These are phyloP conservation scores for Punctularia strigosozonata DNA, from an alignment of 768 basidiomycete genomes.

Conservation along the genomic window DNA sequence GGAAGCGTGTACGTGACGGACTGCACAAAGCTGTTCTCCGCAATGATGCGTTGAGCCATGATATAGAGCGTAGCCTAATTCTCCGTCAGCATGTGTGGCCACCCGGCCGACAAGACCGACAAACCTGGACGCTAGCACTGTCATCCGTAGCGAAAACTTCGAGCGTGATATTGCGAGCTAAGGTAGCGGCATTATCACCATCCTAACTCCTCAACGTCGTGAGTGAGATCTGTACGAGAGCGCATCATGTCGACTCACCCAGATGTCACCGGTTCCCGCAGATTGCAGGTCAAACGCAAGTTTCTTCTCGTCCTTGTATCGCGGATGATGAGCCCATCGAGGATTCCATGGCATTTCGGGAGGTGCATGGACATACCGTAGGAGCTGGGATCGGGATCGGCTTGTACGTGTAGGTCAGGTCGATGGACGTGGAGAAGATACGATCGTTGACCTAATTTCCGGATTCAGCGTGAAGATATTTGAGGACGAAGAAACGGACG, in stretches of 20 bases:
- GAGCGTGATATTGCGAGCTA: constrained; percentile 54
- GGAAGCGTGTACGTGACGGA: constrained; percentile 67
- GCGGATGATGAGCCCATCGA: neutral
- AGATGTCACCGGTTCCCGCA: constrained; percentile 2
- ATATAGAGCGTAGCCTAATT: constrained; percentile 90
- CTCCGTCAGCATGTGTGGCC: too few relatives aligned
- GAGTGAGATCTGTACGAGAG: too few relatives aligned
- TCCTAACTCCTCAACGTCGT: too few relatives aligned
- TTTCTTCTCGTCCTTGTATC: constrained; percentile 30
- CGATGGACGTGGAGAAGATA: constrained; percentile 82
- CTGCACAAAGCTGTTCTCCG: constrained; percentile 47
- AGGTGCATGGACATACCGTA: constrained; percentile 1
- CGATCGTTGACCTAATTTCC: constrained; percentile 87
- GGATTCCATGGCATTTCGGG: neutral
- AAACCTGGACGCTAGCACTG: constrained; percentile 84
- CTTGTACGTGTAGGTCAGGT: constrained; percentile 58
- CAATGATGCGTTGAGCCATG: constrained; percentile 68
- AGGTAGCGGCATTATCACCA: constrained; percentile 33
- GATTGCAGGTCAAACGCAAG: constrained; percentile 35
- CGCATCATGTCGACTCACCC: too few relatives aligned
- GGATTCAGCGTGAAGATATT: too few relatives aligned
- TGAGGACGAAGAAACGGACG: too few relatives aligned
- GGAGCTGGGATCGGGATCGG: constrained; percentile 35
- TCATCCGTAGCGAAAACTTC: constrained; percentile 80
- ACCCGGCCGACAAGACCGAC: too few relatives aligned